Evolutionary conservation across 2,329 filamentous ascomycete species (phyloP).

Genomic region (Alternaria sp.): DNA sequence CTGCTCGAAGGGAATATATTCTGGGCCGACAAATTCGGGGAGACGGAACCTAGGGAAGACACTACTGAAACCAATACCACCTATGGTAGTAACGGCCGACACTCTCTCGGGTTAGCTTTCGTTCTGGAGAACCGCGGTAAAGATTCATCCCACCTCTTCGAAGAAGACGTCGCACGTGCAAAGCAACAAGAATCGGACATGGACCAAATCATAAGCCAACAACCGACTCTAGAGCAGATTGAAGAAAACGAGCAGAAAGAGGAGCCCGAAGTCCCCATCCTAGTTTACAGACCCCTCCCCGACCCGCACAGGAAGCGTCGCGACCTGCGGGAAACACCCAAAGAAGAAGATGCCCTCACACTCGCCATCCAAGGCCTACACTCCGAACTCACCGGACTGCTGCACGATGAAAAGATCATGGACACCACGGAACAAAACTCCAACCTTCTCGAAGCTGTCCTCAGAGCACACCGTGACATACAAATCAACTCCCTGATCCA

Average conservation of each 20-base stretch:
- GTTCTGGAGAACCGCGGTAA: slow-evolving; percentile 20
- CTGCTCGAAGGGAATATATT: slow-evolving; percentile 46
- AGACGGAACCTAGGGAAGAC: not conserved
- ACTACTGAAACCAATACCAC: not conserved
- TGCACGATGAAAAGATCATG: not conserved
- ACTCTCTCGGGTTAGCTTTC: slow-evolving; percentile 32
- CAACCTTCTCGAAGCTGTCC: not conserved
- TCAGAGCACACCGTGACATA: not conserved
- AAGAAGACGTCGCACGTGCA: not conserved
- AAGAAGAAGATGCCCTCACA: not conserved
- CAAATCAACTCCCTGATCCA: not conserved
- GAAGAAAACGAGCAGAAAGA: slow-evolving; percentile 1
- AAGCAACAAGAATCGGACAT: not conserved
- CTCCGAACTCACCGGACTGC: not conserved
- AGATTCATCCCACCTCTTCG: slow-evolving; percentile 16
- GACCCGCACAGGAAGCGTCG: slow-evolving; percentile 8
- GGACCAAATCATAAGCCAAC: not conserved
- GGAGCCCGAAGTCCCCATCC: not conserved
- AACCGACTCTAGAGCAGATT: not conserved
- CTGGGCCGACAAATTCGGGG: slow-evolving; percentile 20
- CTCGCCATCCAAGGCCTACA: slow-evolving; percentile 3
- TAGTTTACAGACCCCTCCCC: slow-evolving; percentile 7
- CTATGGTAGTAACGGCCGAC: slow-evolving; percentile 13
- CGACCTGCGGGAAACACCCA: not conserved
- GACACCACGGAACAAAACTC: not conserved